Evolutionary conservation across 2,329 filamentous ascomycete genomes (phyloP).

Genomic region (Cytospora mali): DNA sequence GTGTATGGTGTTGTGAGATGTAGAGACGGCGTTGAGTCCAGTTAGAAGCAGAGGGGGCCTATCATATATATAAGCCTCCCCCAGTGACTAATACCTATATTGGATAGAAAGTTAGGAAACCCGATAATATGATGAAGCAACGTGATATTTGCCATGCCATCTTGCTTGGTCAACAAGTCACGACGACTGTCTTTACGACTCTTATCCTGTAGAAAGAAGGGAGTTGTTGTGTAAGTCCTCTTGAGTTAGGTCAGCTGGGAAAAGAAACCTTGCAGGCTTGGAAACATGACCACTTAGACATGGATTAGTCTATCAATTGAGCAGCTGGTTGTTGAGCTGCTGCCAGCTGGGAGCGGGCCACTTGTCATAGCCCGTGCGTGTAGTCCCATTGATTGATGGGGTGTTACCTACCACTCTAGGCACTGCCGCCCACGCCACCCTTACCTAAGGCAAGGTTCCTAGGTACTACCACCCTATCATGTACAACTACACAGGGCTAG

Average conservation of each 20-base stretch:
- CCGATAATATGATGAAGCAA: neutral
- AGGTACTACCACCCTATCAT: too few species aligned
- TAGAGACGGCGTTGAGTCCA: neutral
- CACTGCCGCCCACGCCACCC: too few species aligned
- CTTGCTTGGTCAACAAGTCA: neutral
- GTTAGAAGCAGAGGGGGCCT: constrained; percentile 8
- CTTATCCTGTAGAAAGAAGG: neutral
- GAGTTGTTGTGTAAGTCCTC: neutral
- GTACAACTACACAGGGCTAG: too few species aligned
- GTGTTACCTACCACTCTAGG: too few species aligned
- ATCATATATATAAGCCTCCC: neutral
- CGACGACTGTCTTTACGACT: neutral
- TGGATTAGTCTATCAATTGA: neutral
- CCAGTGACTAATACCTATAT: neutral
- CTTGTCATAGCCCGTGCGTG: neutral
- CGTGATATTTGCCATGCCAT: neutral
- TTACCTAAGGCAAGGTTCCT: too few species aligned
- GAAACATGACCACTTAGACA: neutral
- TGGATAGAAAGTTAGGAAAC: neutral
- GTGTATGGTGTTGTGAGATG: neutral
- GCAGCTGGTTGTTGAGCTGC: neutral
- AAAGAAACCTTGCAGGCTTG: too few species aligned
- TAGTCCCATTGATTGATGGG: too few species aligned
- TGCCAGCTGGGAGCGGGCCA: neutral
- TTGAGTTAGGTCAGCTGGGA: neutral